These are phyloP conservation scores for Trichoderma sp. DNA, from an alignment of 2,329 filamentous ascomycete species.

Conservation along the genomic window DNA sequence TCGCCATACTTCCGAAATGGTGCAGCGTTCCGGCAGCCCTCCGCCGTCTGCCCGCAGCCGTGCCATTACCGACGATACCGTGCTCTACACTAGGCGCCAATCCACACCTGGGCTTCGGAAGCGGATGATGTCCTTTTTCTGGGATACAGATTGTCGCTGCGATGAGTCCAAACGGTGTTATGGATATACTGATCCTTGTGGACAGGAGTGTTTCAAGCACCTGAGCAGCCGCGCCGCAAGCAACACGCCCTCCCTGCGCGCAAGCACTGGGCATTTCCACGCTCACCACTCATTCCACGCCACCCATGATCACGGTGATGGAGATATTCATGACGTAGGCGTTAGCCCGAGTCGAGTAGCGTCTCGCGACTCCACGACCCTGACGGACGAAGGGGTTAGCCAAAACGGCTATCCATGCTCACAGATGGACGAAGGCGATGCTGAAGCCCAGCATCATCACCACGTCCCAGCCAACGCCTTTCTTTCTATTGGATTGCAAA, in stretches of 20 bases:
- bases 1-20: constrained; percentile 31
- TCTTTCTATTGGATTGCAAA: constrained; percentile 91
- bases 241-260: constrained; percentile 40
- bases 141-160: constrained; percentile 62
- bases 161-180: constrained; percentile 61
- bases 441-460: constrained; percentile 72
- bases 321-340: constrained; percentile 29
- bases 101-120: constrained; percentile 56
- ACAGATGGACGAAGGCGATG: constrained; percentile 39
- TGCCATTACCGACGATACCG: constrained; percentile 26
- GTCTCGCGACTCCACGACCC: constrained; percentile 38
- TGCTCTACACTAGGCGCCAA: constrained; percentile 43
- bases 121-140: constrained; percentile 62
- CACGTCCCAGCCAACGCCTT: constrained; percentile 95
- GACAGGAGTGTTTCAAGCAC: constrained; percentile 64
- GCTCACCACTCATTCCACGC: constrained; percentile 29
- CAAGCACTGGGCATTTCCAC: constrained; percentile 39
- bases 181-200: constrained; percentile 64
- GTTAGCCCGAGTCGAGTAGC: constrained; percentile 39
- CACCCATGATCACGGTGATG: constrained; percentile 29
- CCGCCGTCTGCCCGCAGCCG: constrained; percentile 27
- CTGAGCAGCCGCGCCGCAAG: constrained; percentile 40
- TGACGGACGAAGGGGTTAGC: constrained; percentile 26
- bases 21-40: constrained; percentile 29
- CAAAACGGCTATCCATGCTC: constrained; percentile 28